Conservation (phyloP, 139 green algal genomes). For the Trebouxia sp. region DNA sequence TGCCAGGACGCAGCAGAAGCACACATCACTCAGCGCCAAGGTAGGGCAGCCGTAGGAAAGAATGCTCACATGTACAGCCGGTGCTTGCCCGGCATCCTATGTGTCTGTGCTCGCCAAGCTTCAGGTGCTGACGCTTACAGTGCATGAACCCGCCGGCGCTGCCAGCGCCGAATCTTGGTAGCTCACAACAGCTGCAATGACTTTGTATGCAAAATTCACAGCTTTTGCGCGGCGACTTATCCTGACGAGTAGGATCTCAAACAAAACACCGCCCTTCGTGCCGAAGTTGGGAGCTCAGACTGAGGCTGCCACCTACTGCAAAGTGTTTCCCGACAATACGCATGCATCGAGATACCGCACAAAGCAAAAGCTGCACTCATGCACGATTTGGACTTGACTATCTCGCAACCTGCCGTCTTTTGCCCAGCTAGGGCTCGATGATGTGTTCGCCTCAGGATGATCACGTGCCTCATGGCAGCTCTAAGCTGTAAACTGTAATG, state of each 20-base stretch:
- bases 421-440: too few relatives aligned
- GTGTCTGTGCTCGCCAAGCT: neutral
- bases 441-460: too few relatives aligned
- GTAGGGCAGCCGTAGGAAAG: neutral
- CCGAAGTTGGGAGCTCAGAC: too few relatives aligned
- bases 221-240: neutral
- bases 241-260: too few relatives aligned
- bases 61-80: slow-evolving; percentile 16
- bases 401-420: slow-evolving; percentile 1
- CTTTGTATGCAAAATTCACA: neutral
- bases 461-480: too few relatives aligned
- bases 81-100: slow-evolving; percentile 11
- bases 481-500: too few relatives aligned
- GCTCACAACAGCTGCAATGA: neutral
- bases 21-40: neutral
- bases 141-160: neutral
- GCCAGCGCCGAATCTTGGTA: neutral
- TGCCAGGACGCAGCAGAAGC: neutral
- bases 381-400: too few relatives aligned
- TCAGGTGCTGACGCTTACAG: neutral
- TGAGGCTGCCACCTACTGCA: too few relatives aligned
- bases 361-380: neutral
- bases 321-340: too few relatives aligned
- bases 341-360: neutral
- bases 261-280: too few relatives aligned